Base-by-base conservation (phyloP, 208 protist species). In the Leishmania arabica region DNA sequence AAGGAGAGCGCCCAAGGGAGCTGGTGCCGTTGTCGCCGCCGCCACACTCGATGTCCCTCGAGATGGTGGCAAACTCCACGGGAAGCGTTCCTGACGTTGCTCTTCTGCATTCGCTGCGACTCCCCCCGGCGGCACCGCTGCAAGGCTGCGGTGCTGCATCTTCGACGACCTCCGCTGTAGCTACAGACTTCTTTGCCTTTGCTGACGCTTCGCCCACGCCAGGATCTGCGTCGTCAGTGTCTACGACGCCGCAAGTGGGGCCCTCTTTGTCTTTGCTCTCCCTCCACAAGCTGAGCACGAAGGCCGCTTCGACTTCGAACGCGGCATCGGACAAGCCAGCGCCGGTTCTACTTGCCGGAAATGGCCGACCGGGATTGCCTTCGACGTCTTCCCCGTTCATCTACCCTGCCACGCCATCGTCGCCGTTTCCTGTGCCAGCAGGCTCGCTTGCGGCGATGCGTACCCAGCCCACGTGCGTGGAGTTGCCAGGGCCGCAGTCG, bases 401-500 rank as follows among this genome's bases (percentile, higher is more conserved):
- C 51, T 45, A 69, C 19, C 75, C 58, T 9, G 60, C 37, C 31
- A 21, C 81, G 13, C 40, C 40, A 1, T 66, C n/a, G 4, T 69
- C 70, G 7, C 24, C 66, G 13, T 58, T 72, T 4, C 37, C 78
- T 27, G 37, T 2, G 2, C 37, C 75, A 0, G 56, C 58, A 27
- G 75, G 31, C 53, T 62, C 51, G 31, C 37, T 62, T 13, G 34
- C 77, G 21, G 51, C 31, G 31, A 58, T 64, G 81, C 81, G 81
- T 54, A 80, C 54, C 6, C 60, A 70, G 53, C 60, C 76, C n/a
- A 73, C 81, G 42, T 85, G 82, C 47, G 82, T 79, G 64, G 82
- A 81, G 74, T 58, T 77, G 27, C 82, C 82, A 40, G 82, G 82
- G 17, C 77, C 82, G 15, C 82, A 82, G 82, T 85, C 82, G 42